Percentiles rank a stretch among this genome's conserved stretches.
These are phyloP conservation scores for Inonotus obliquus DNA, from an alignment of 1,284 basidiomycete species.

Conservation along the genomic window DNA sequence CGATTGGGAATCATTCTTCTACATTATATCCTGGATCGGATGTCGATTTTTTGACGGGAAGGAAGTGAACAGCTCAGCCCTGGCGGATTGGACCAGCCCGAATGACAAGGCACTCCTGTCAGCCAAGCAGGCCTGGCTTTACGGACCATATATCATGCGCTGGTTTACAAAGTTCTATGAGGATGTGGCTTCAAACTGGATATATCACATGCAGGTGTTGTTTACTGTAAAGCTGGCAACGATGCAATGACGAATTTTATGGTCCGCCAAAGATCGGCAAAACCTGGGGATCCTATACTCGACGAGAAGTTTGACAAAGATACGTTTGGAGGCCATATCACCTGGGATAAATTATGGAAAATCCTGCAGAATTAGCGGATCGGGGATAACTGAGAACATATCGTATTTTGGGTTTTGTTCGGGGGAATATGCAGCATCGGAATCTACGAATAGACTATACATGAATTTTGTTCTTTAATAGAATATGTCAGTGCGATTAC, in stretches of 20 bases:
- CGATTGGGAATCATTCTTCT: conserved; percentile 5
- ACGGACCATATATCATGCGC: background rate
- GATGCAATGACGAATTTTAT: background rate
- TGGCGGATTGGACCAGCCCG: background rate
- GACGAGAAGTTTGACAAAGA: background rate
- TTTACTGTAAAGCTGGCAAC: background rate
- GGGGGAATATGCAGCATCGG: too few relatives aligned
- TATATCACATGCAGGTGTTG: background rate
- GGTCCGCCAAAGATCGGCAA: background rate
- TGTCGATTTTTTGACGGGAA: background rate
- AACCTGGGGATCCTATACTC: background rate
- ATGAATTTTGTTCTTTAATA: too few relatives aligned
- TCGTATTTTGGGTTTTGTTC: too few relatives aligned
- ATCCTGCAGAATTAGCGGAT: too few relatives aligned
- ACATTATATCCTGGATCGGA: conserved; percentile 1
- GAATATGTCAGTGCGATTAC: too few relatives aligned
- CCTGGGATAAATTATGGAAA: too few relatives aligned
- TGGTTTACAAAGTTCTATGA: background rate
- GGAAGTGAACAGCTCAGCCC: background rate
- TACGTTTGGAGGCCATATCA: background rate
- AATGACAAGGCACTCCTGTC: background rate
- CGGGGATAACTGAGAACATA: too few relatives aligned
- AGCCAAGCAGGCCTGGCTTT: background rate
- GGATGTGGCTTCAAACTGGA: background rate
- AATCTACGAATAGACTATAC: too few relatives aligned